Base-by-base conservation (phyloP, 768 basidiomycete species). In the Auricularia sp. region DNA sequence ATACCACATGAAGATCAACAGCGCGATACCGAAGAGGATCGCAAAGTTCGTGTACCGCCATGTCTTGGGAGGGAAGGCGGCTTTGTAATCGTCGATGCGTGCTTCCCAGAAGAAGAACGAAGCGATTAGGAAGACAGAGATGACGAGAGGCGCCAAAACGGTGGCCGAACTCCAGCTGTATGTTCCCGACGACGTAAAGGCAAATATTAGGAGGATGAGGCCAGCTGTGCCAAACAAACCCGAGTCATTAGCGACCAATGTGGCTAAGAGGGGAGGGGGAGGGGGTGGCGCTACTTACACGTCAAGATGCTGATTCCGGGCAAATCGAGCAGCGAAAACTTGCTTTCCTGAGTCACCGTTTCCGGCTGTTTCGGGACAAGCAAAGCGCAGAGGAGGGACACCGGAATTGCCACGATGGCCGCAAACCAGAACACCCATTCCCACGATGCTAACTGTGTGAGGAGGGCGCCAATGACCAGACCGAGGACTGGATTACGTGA, bases 31-130 rank as follows among this genome's bases (percentile, higher is more conserved):
- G 64, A 77, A 73, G 14, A 82, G 70, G 47, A 81, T 71, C 33
- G 69, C 70, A 62, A 81, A 76, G 62, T 80, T 82, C 16, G 67
- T 69, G 64, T 77, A 79, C 47, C 68, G 73, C 81, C 79, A 81
- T 1, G 72, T 76, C 39, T 69, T 70, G 35, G 81, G 80, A 3
- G 80, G 79, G 56, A 81, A 69, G 3, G 78, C 77, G 11, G 84
- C 82, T 4, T 68, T 70, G 12, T 79, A 71, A 16, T 68, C 67
- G 2, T 78, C 79, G 14, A 82, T 70, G 0, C 67, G 54, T 8
- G 76, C 71, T 67, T 85, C 83, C 77, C 79, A 84, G 61, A 77
- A 72, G 72, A 86, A 81, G 74, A 86, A 86, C 1, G 62, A 71
- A 34, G 72, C 67, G 43, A 73, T 68, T 11, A 81, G 66, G 8